Conservation (phyloP, 768 basidiomycete species). For the Tulasnella sp. region DNA sequence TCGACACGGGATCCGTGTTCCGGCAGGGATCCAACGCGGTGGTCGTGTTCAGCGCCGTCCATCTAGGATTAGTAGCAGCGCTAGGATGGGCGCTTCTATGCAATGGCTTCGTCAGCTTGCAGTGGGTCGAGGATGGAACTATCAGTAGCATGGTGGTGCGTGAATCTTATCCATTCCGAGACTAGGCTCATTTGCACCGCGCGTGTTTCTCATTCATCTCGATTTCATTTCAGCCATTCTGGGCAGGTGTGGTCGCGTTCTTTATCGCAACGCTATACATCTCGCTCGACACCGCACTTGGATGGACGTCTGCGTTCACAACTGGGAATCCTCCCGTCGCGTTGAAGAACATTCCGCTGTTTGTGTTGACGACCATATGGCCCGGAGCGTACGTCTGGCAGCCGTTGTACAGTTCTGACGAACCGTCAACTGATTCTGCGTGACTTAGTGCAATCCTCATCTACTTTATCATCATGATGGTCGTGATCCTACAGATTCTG, state of each 20-base stretch:
- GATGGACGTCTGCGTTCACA: conserved; percentile 51
- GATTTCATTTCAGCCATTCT: conserved; percentile 43
- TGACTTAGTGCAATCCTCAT: conserved; percentile 45
- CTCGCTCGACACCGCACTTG: conserved; percentile 66
- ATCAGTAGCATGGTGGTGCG: conserved; percentile 11
- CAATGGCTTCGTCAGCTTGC: conserved; percentile 72
- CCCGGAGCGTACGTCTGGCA: conserved; percentile 50
- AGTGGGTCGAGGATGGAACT: conserved; percentile 87
- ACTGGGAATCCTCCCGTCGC: conserved; percentile 45
- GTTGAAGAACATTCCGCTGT: conserved; percentile 62
- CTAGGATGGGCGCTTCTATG: conserved; percentile 59
- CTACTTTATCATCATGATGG: conserved; percentile 68
- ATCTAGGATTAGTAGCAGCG: conserved; percentile 64
- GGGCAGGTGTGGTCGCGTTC: conserved; percentile 43
- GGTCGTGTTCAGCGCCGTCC: conserved; percentile 62
- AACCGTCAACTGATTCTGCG: conserved; percentile 1
- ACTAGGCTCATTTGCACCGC: conserved; percentile 5
- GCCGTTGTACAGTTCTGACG: not conserved
- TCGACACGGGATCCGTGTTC: conserved; percentile 71
- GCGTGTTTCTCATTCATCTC: not conserved
- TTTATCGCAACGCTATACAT: conserved; percentile 74
- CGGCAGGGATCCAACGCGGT: conserved; percentile 65
- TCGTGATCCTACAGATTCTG: conserved; percentile 65
- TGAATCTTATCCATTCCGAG: conserved; percentile 1
- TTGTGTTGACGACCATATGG: conserved; percentile 72